A percentile compares a stretch with the other conserved stretches of the same genome.
phyloP scores from a whole-genome alignment of 768 basidiomycete genomes.

The Agaricus bisporus region DNA sequence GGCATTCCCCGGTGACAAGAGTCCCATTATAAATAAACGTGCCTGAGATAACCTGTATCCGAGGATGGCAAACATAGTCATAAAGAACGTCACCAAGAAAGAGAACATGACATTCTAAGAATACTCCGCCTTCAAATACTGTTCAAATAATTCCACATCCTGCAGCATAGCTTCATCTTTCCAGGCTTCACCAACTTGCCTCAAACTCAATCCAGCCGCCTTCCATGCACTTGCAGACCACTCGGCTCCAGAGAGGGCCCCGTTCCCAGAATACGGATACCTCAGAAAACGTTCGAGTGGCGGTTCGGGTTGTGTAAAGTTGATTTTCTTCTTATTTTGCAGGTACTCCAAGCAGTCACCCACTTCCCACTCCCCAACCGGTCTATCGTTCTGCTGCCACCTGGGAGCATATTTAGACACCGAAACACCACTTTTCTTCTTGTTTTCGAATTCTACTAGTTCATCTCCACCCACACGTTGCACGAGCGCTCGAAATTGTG shows the following conservation, averaged over 20 bases:
- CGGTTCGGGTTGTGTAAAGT: constrained; percentile 4
- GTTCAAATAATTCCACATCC: constrained; percentile 41
- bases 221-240: constrained; percentile 71
- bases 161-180: constrained; percentile 45
- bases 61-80: neutral
- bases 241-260: constrained; percentile 64
- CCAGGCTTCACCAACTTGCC: constrained; percentile 44
- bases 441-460: neutral
- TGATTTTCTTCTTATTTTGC: constrained; percentile 5
- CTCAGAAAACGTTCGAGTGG: constrained; percentile 21
- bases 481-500: constrained; percentile 2
- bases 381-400: constrained; percentile 6
- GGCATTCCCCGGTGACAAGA: no score
- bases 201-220: constrained; percentile 40
- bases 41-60: no score
- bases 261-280: constrained; percentile 37
- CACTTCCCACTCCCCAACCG: neutral
- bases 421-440: neutral
- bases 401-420: constrained; percentile 5
- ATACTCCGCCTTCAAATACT: constrained; percentile 31
- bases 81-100: no score
- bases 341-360: constrained; percentile 8
- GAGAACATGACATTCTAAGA: neutral
- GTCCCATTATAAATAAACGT: no score
- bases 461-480: constrained; percentile 6